Percentiles rank a stretch among this genome's conserved stretches.
These are phyloP conservation scores for Saturnispora ahearnii DNA, from an alignment of 805 yeast species.

Conservation along the genomic window DNA sequence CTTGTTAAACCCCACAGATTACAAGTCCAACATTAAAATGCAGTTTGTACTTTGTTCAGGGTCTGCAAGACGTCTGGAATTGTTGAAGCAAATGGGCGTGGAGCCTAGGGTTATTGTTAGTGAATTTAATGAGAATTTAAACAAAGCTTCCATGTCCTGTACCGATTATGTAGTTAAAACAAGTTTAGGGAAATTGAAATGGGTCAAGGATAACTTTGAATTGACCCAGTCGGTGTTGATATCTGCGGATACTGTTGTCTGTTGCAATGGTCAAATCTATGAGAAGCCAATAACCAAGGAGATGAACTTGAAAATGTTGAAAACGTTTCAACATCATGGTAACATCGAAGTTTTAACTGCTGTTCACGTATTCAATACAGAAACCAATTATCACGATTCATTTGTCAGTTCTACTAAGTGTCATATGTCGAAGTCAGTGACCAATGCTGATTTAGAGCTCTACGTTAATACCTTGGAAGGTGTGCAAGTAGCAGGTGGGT, in stretches of 20 bases:
- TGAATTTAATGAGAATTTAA: slow-evolving; percentile 66
- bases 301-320: slow-evolving; percentile 43
- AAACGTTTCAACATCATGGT: slow-evolving; percentile 29
- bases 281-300: slow-evolving; percentile 69
- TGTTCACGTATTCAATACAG: slow-evolving; percentile 34
- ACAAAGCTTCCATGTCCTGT: slow-evolving; percentile 24
- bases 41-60: slow-evolving; percentile 66
- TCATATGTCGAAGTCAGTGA: slow-evolving; percentile 34
- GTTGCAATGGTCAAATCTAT: slow-evolving; percentile 47
- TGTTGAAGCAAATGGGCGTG: slow-evolving; percentile 54
- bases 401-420: slow-evolving; percentile 22
- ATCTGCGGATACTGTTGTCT: slow-evolving; percentile 78
- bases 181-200: slow-evolving; percentile 54
- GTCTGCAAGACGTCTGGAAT: slow-evolving; percentile 72
- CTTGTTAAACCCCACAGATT: slow-evolving; percentile 24
- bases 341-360: slow-evolving; percentile 46
- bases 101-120: slow-evolving; percentile 46
- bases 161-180: slow-evolving; percentile 58
- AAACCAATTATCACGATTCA: slow-evolving; percentile 8
- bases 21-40: slow-evolving; percentile 16
- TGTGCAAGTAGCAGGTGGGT: slow-evolving; percentile 83
- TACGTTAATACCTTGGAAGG: slow-evolving; percentile 75
- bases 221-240: slow-evolving; percentile 27
- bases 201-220: slow-evolving; percentile 37
- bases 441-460: slow-evolving; percentile 45